A percentile compares a stretch with the other conserved stretches of the same genome.
These are phyloP conservation scores for Xylariaceae sp. DNA, from an alignment of 2,329 filamentous ascomycete species.

Conservation along the genomic window DNA sequence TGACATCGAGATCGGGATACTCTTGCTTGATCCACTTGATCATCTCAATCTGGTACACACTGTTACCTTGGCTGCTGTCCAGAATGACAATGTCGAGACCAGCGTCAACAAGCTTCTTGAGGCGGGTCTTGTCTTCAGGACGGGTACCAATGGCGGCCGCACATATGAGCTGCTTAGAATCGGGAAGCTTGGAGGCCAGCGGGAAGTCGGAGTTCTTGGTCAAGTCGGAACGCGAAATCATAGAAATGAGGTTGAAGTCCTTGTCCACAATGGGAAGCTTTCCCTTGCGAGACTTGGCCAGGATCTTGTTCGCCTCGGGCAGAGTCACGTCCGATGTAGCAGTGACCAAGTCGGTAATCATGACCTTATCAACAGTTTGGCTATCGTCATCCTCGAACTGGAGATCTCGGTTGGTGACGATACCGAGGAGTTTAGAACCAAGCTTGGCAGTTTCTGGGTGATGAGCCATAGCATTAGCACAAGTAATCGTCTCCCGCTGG, in stretches of 20 bases:
- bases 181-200: conserved; percentile 87
- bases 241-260: conserved; percentile 77
- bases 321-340: conserved; percentile 77
- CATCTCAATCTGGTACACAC: conserved; percentile 98
- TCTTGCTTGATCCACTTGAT: conserved; percentile 89
- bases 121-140: conserved; percentile 80
- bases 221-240: conserved; percentile 89
- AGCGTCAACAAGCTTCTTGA: conserved; percentile 84
- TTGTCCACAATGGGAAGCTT: conserved; percentile 90
- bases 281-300: conserved; percentile 95
- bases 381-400: conserved; percentile 80
- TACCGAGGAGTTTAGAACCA: conserved; percentile 91
- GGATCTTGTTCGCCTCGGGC: conserved; percentile 82
- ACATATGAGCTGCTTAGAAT: conserved; percentile 95
- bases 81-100: conserved; percentile 92
- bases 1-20: conserved; percentile 82
- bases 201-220: conserved; percentile 99
- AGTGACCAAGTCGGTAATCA: conserved; percentile 92
- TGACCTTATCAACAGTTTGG: conserved; percentile 76
- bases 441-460: conserved; percentile 77
- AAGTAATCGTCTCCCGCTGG: no score
- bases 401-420: conserved; percentile 95
- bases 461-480: conserved; percentile 3
- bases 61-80: conserved; percentile 96
- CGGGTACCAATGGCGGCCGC: conserved; percentile 93